These are phyloP conservation scores for Ascoidea rubescens DNA, from an alignment of 805 yeast species.

Conservation along the genomic window DNA sequence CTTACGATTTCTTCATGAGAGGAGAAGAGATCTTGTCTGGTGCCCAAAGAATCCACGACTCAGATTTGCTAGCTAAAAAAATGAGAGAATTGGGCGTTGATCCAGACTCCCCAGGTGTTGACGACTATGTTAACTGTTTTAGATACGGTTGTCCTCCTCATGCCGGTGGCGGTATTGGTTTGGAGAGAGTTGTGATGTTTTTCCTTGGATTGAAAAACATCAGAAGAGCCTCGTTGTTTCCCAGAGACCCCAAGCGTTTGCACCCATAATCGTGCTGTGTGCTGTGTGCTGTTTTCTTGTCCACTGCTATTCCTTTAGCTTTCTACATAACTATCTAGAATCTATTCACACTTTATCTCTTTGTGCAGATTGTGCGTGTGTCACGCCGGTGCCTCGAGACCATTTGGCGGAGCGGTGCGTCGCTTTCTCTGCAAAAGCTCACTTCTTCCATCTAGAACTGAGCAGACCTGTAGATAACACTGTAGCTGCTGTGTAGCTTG, in stretches of 20 bases:
- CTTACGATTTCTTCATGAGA: slow-evolving; percentile 99
- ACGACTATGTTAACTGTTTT: slow-evolving; percentile 88
- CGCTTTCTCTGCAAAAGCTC: too few relatives aligned
- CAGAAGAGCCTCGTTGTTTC: slow-evolving; percentile 97
- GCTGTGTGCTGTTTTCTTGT: too few relatives aligned
- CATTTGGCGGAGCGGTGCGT: too few relatives aligned
- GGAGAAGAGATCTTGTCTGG: slow-evolving; percentile 99
- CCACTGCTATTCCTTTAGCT: too few relatives aligned
- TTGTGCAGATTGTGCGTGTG: too few relatives aligned
- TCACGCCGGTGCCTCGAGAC: too few relatives aligned
- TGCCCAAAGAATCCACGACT: slow-evolving; percentile 98
- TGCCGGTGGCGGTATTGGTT: slow-evolving; percentile 99
- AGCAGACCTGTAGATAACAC: too few relatives aligned
- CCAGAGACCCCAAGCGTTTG: slow-evolving; percentile 93
- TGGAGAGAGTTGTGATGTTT: slow-evolving; percentile 98
- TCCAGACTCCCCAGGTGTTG: slow-evolving; percentile 67
- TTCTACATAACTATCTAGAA: too few relatives aligned
- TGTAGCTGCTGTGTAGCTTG: too few relatives aligned
- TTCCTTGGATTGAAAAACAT: slow-evolving; percentile 93
- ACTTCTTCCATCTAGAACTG: too few relatives aligned
- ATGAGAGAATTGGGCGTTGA: slow-evolving; percentile 74
- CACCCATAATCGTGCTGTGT: slow-evolving; percentile 40
- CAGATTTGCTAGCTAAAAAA: slow-evolving; percentile 68
- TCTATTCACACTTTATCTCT: too few relatives aligned
- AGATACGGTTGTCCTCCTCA: slow-evolving; percentile 95